Percentiles rank a stretch among this genome's conserved stretches.
phyloP scores from a whole-genome alignment of 441 rosid genomes.

The Raphanus hybrid region DNA sequence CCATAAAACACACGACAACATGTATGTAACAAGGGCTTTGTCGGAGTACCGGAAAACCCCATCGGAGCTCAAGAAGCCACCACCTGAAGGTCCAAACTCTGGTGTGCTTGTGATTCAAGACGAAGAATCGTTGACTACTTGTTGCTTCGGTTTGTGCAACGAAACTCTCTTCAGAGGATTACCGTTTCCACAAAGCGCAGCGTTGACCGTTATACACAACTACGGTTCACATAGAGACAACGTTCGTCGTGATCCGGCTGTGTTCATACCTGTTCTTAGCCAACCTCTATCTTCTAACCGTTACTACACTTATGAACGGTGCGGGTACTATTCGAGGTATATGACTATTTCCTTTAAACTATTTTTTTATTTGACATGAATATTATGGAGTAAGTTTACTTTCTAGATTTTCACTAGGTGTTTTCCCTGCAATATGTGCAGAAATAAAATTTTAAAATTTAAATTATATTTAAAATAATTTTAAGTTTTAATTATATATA shows the following conservation, averaged over 20 bases:
- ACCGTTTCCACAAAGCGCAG: constrained; percentile 60
- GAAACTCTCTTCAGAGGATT: constrained; percentile 33
- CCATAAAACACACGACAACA: constrained; percentile 13
- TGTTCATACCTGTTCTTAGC: constrained; percentile 58
- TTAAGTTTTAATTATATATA: no score
- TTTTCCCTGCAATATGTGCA: no score
- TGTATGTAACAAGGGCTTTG: constrained; percentile 63
- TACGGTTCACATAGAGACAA: not conserved
- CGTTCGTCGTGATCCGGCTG: constrained; percentile 10
- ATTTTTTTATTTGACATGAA: not conserved
- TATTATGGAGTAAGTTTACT: not conserved
- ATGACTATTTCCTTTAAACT: not conserved
- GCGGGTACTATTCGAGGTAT: constrained; percentile 55
- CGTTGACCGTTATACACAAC: constrained; percentile 16
- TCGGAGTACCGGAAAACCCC: constrained; percentile 53
- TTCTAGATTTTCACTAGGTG: not conserved
- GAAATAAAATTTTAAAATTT: no score
- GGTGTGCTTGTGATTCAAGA: constrained; percentile 61
- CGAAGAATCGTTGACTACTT: constrained; percentile 50
- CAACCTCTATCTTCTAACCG: constrained; percentile 58
- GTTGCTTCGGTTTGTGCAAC: constrained; percentile 52
- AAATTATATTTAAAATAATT: no score
- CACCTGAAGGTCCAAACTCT: constrained; percentile 62
- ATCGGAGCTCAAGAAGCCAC: constrained; percentile 16
- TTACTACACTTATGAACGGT: constrained; percentile 50